phyloP scores from a whole-genome alignment of 2,329 filamentous ascomycete species.

The Beauveria scarabaeidicola region DNA sequence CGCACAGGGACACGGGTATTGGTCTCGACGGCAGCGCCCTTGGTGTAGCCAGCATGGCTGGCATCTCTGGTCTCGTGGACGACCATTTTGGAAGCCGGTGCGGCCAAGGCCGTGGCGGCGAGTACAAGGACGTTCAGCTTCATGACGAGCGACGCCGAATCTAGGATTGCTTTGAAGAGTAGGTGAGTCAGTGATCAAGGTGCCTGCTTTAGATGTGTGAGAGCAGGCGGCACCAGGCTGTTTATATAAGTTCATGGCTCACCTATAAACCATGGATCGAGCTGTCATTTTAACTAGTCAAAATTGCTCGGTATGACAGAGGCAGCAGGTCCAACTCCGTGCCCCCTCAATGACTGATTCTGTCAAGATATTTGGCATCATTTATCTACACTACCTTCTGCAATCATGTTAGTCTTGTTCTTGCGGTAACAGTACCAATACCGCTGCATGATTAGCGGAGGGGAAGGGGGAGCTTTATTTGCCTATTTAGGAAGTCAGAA shows the following conservation, averaged over 20 bases:
- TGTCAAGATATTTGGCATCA: no score
- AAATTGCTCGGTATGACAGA: neutral
- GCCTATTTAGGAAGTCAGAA: neutral
- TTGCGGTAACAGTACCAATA: neutral
- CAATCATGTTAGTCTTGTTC: neutral
- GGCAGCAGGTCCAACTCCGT: neutral
- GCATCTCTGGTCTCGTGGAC: neutral
- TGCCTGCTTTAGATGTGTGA: neutral
- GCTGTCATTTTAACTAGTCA: neutral
- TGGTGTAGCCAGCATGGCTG: neutral
- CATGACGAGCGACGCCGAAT: neutral
- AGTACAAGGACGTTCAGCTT: neutral
- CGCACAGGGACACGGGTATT: conserved; percentile 2
- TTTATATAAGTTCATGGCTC: no score
- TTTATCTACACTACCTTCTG: neutral
- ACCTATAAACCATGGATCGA: no score
- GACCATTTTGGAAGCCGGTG: neutral
- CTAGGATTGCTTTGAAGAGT: neutral
- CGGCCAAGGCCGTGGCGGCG: neutral
- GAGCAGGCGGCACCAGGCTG: no score
- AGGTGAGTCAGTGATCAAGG: neutral
- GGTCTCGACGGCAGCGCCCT: neutral
- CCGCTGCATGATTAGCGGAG: neutral
- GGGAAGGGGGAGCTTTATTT: neutral
- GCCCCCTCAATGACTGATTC: neutral